Percentiles rank a stretch among this genome's conserved stretches.
Evolutionary conservation across 2,329 filamentous ascomycete species (phyloP).

Genomic region (Colletotrichum plurivorum): DNA sequence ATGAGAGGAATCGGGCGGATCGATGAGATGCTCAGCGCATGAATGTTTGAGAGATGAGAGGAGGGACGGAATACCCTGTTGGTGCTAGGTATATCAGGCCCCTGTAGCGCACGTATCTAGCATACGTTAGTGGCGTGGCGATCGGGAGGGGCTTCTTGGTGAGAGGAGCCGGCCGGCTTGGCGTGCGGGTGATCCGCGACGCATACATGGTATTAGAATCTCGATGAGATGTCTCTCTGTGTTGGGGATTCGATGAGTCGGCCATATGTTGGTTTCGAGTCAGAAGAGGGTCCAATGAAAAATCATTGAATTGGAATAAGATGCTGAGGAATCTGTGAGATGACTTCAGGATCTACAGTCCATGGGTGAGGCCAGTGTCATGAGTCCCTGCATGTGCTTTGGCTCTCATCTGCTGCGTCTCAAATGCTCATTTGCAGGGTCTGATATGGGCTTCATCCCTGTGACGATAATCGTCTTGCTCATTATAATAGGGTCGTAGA

Average conservation of each 20-base stretch:
- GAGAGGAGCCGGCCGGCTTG: slow-evolving; percentile 8
- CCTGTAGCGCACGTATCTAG: slow-evolving; percentile 3
- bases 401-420: too few relatives aligned
- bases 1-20: neutral
- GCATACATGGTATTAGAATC: neutral
- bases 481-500: too few relatives aligned
- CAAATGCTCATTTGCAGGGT: too few relatives aligned
- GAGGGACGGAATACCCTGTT: neutral
- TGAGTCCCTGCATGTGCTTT: too few relatives aligned
- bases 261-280: neutral
- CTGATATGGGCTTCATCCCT: too few relatives aligned
- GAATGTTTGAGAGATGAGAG: neutral
- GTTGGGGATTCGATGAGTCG: neutral
- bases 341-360: too few relatives aligned
- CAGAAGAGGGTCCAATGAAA: neutral
- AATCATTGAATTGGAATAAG: neutral
- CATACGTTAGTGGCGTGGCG: slow-evolving; percentile 35
- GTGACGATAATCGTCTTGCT: too few relatives aligned
- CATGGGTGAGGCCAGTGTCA: too few relatives aligned
- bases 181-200: neutral
- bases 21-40: neutral
- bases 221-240: neutral
- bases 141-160: slow-evolving; percentile 32
- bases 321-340: neutral
- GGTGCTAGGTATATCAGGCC: neutral